phyloP scores from a whole-genome alignment of 495 filamentous ascomycete genomes.

The Podospora pseudopauciseta region DNA sequence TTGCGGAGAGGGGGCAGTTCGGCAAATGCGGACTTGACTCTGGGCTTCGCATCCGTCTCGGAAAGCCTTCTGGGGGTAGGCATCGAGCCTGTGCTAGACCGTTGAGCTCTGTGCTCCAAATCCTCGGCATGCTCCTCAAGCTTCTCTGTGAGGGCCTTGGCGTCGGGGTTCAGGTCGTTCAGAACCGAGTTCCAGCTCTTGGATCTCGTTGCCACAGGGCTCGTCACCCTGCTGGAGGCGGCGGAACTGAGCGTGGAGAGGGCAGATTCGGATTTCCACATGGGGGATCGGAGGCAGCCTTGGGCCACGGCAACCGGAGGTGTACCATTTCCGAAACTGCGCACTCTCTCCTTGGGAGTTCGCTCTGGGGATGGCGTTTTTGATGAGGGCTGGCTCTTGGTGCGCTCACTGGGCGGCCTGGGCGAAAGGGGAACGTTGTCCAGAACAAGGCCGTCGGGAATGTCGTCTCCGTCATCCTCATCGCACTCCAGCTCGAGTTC shows the following conservation, averaged over 20 bases:
- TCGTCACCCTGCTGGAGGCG: conserved; percentile 23
- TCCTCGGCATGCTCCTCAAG: conserved; percentile 80
- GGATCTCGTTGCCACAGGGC: conserved; percentile 52
- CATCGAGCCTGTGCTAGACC: conserved; percentile 34
- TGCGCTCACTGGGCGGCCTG: conserved; percentile 63
- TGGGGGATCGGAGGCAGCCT: conserved; percentile 48
- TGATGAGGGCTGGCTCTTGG: conserved; percentile 48
- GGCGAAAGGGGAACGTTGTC: conserved; percentile 97
- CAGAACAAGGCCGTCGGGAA: conserved; percentile 85
- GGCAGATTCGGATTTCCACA: conserved; percentile 41
- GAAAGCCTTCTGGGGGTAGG: conserved; percentile 35
- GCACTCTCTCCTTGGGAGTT: conserved; percentile 44
- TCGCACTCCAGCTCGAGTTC: conserved; percentile 87
- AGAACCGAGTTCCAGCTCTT: conserved; percentile 85
- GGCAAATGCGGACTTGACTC: conserved; percentile 52
- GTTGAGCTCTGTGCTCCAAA: conserved; percentile 44
- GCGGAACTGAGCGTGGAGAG: conserved; percentile 25
- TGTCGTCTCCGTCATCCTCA: conserved; percentile 77
- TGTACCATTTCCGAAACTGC: conserved; percentile 54
- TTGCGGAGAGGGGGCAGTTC: conserved; percentile 80
- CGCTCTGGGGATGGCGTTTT: conserved; percentile 58
- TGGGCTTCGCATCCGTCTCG: conserved; percentile 53
- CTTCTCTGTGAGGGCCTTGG: conserved; percentile 82
- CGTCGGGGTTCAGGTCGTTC: conserved; percentile 78
- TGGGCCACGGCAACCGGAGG: conserved; percentile 46